A percentile compares a stretch with the other conserved stretches of the same genome.
These are phyloP conservation scores for Prunus mongolica DNA, from an alignment of 306 rosid genomes.

Conservation along the genomic window DNA sequence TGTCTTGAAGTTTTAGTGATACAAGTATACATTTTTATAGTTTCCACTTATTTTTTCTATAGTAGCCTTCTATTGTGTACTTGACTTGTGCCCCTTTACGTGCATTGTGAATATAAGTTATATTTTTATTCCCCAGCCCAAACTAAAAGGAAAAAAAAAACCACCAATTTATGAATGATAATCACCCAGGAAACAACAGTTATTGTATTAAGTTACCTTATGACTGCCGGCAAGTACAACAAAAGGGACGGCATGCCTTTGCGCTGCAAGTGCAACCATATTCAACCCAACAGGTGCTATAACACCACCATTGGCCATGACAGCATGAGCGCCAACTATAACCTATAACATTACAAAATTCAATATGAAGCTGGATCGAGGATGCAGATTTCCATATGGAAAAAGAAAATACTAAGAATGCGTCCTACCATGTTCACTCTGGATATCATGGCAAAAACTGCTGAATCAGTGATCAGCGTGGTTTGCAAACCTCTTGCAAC, in stretches of 20 bases:
- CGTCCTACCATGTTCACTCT: constrained; percentile 85
- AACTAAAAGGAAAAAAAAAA: background rate
- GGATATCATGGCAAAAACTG: constrained; percentile 84
- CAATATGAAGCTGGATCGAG: constrained; percentile 24
- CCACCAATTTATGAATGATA: background rate
- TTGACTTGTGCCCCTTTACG: too few species aligned
- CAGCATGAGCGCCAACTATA: constrained; percentile 98
- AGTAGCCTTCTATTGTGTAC: too few species aligned
- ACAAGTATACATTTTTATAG: too few species aligned
- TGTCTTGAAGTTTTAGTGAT: background rate
- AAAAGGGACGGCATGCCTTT: constrained; percentile 97
- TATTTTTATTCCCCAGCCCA: background rate
- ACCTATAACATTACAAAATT: constrained; percentile 50
- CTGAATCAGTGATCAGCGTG: constrained; percentile 80
- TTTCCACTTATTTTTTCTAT: too few species aligned
- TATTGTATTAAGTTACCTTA: constrained; percentile 51
- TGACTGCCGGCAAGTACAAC: constrained; percentile 98
- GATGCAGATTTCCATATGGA: background rate
- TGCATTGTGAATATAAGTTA: background rate
- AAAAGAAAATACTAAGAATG: background rate
- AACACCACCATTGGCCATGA: constrained; percentile 99
- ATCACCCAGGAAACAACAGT: background rate
- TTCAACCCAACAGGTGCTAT: constrained; percentile 89
- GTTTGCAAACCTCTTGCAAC: constrained; percentile 80
- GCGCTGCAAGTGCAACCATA: constrained; percentile 99